Evolutionary conservation across 2,329 filamentous ascomycete species (phyloP).

Genomic region (Xylariaceae sp.): DNA sequence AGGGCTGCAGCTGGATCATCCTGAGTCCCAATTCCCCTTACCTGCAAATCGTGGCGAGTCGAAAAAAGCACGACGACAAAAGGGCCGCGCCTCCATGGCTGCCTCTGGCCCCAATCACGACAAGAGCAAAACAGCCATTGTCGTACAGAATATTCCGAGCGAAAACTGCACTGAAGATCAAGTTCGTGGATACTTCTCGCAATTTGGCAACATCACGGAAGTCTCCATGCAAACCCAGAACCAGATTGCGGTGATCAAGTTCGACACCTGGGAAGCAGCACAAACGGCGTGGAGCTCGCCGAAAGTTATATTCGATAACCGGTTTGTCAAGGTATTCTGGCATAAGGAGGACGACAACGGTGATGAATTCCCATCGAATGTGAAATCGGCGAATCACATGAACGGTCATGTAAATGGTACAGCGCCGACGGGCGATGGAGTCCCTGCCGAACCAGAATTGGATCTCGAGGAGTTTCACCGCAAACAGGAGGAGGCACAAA

Average conservation of each 20-base stretch:
- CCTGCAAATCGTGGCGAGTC: slow-evolving; percentile 29
- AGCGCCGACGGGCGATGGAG: slow-evolving; percentile 8
- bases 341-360: slow-evolving; percentile 47
- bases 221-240: slow-evolving; percentile 63
- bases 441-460: slow-evolving; percentile 46
- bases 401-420: slow-evolving; percentile 29
- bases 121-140: slow-evolving; percentile 59
- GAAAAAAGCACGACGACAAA: slow-evolving; percentile 36
- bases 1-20: slow-evolving; percentile 18
- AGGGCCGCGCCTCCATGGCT: slow-evolving; percentile 55
- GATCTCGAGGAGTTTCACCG: slow-evolving; percentile 65
- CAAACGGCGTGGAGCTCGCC: slow-evolving; percentile 69
- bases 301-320: slow-evolving; percentile 76
- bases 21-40: slow-evolving; percentile 19
- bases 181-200: slow-evolving; percentile 63
- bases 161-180: slow-evolving; percentile 61
- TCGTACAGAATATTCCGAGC: slow-evolving; percentile 72
- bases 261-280: slow-evolving; percentile 59
- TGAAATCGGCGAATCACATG: slow-evolving; percentile 30
- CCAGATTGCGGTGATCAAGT: slow-evolving; percentile 65
- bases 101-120: slow-evolving; percentile 59
- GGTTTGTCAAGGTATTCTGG: slow-evolving; percentile 84
- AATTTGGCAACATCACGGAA: slow-evolving; percentile 63
- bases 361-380: slow-evolving; percentile 26
- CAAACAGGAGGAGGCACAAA: slow-evolving; percentile 68